These are phyloP conservation scores for Alternaria sp. DNA, from an alignment of 2,329 filamentous ascomycete species.

Conservation along the genomic window DNA sequence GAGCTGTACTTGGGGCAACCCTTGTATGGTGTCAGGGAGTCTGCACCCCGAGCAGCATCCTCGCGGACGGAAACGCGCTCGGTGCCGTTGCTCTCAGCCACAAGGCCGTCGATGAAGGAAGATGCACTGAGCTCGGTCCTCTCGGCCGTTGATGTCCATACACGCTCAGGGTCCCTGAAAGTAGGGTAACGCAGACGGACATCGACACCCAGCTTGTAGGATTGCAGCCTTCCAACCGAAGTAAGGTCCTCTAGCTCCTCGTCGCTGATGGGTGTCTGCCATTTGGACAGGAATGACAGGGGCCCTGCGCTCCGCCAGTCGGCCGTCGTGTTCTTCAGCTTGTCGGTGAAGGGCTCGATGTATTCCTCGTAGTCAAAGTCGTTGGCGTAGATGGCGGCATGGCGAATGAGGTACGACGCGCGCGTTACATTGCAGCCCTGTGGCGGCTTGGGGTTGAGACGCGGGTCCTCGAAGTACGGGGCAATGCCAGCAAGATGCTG, in stretches of 20 bases:
- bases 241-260: conserved; percentile 67
- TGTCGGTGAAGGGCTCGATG: conserved; percentile 60
- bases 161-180: conserved; percentile 59
- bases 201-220: conserved; percentile 64
- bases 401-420: conserved; percentile 57
- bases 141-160: conserved; percentile 70
- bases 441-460: conserved; percentile 55
- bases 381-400: conserved; percentile 60
- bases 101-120: conserved; percentile 64
- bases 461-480: conserved; percentile 58
- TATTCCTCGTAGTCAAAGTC: conserved; percentile 60
- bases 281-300: conserved; percentile 63
- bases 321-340: conserved; percentile 64
- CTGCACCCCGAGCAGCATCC: conserved; percentile 62
- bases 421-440: conserved; percentile 59
- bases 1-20: conserved; percentile 68
- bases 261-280: conserved; percentile 63
- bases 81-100: conserved; percentile 60
- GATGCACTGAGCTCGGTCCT: conserved; percentile 65
- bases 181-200: conserved; percentile 65
- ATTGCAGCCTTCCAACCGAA: conserved; percentile 65
- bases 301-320: conserved; percentile 64
- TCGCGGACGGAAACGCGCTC: conserved; percentile 64
- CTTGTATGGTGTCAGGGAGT: conserved; percentile 69
- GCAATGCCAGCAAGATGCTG: conserved; percentile 58